phyloP scores from a whole-genome alignment of 2,329 filamentous ascomycete species.

The Rhinocladiella similis region DNA sequence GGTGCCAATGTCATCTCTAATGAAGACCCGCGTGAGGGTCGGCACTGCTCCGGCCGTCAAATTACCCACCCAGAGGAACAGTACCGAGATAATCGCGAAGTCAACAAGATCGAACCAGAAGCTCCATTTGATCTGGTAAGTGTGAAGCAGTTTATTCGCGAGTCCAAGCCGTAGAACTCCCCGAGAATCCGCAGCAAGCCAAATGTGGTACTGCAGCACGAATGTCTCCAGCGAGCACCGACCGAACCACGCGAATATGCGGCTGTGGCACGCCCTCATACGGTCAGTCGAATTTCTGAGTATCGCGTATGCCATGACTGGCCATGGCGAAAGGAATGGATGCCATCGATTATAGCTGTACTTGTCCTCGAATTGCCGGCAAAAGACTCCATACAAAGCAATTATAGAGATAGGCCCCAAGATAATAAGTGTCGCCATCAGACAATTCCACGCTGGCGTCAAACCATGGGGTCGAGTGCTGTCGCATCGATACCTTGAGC shows the following conservation, averaged over 20 bases:
- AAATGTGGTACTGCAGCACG: conserved; percentile 62
- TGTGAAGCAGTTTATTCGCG: background rate
- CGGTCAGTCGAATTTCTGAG: conserved; percentile 51
- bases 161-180: conserved; percentile 47
- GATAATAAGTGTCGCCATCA: conserved; percentile 9
- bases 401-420: conserved; percentile 27
- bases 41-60: conserved; percentile 39
- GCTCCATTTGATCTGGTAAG: conserved; percentile 1
- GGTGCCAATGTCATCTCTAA: background rate
- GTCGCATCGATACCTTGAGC: conserved; percentile 31
- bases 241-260: conserved; percentile 56
- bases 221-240: conserved; percentile 60
- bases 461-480: background rate
- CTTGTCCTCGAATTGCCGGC: conserved; percentile 36
- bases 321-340: conserved; percentile 55
- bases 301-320: conserved; percentile 54
- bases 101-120: conserved; percentile 32
- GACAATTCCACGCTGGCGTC: background rate
- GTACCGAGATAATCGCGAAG: conserved; percentile 36
- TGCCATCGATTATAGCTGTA: conserved; percentile 52
- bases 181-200: conserved; percentile 60
- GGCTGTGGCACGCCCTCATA: conserved; percentile 47
- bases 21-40: conserved; percentile 40
- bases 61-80: conserved; percentile 48
- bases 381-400: conserved; percentile 20